These are phyloP conservation scores for Botrytis galanthina DNA, from an alignment of 2,329 filamentous ascomycete genomes.

Conservation along the genomic window DNA sequence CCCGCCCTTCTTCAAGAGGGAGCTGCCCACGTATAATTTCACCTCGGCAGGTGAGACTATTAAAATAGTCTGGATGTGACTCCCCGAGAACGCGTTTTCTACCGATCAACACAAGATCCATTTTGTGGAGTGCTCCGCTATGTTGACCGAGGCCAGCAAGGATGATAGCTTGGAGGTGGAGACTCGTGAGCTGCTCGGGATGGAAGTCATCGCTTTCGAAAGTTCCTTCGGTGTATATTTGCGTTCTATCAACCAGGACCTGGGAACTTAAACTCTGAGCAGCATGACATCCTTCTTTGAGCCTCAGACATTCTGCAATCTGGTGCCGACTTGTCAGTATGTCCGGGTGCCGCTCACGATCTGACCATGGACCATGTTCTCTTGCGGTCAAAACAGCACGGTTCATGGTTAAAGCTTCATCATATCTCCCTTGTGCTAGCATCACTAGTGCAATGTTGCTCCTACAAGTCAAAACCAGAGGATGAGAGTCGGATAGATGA, in stretches of 20 bases:
- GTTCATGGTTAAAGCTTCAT: slow-evolving; percentile 30
- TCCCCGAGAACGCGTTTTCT: slow-evolving; percentile 28
- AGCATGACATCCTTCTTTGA: slow-evolving; percentile 30
- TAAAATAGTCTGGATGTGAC: slow-evolving; percentile 29
- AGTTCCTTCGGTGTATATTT: slow-evolving; percentile 30
- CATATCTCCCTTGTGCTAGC: slow-evolving; percentile 31
- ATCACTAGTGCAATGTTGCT: slow-evolving; percentile 31
- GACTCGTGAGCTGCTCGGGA: slow-evolving; percentile 32
- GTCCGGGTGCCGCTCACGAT: slow-evolving; percentile 31
- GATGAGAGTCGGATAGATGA: slow-evolving; percentile 28
- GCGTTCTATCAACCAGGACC: slow-evolving; percentile 28
- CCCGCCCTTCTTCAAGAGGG: slow-evolving; percentile 22
- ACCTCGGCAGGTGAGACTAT: slow-evolving; percentile 33
- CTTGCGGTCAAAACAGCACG: slow-evolving; percentile 24
- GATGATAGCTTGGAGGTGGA: slow-evolving; percentile 32
- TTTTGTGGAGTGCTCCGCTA: slow-evolving; percentile 27
- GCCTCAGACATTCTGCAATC: slow-evolving; percentile 28
- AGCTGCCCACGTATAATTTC: slow-evolving; percentile 32
- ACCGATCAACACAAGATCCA: slow-evolving; percentile 27
- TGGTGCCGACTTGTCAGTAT: slow-evolving; percentile 34
- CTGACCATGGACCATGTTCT: slow-evolving; percentile 31
- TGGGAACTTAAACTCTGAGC: slow-evolving; percentile 31
- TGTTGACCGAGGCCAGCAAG: slow-evolving; percentile 32
- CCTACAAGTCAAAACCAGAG: slow-evolving; percentile 28
- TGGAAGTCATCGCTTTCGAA: slow-evolving; percentile 30